Conservation (phyloP, 257 asterid genomes). For the Solanum habrochaites region DNA sequence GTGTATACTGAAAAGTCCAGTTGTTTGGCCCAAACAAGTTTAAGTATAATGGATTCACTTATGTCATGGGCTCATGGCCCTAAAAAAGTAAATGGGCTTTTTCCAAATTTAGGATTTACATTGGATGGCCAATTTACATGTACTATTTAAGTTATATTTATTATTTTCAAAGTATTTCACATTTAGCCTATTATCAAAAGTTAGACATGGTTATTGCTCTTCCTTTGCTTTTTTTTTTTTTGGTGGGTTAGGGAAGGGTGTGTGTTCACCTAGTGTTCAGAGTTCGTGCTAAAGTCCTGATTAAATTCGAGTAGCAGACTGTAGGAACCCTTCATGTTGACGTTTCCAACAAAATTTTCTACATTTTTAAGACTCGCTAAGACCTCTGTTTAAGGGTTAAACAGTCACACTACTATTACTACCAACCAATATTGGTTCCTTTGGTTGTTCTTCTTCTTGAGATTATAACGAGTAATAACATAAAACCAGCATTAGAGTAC, state of each 20-base stretch:
- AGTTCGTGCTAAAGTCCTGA: too few species aligned
- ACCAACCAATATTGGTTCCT: too few species aligned
- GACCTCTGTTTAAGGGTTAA: too few species aligned
- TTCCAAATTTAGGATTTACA: not conserved
- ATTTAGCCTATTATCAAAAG: not conserved
- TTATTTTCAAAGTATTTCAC: not conserved
- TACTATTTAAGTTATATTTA: not conserved
- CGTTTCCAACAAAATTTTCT: too few species aligned
- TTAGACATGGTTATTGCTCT: not conserved
- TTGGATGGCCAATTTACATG: not conserved
- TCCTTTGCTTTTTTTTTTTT: not conserved
- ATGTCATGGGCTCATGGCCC: not conserved
- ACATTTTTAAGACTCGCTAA: too few species aligned
- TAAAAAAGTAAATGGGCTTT: not conserved
- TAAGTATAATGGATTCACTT: not conserved
- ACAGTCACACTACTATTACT: too few species aligned
- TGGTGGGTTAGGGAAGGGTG: accelerated
- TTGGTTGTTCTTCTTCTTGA: not conserved
- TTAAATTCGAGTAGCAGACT: too few species aligned
- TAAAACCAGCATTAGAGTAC: not conserved
- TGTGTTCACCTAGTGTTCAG: too few species aligned
- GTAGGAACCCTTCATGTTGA: accelerated
- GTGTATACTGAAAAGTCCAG: not conserved
- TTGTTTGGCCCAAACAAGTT: not conserved
- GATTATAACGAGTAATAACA: not conserved